Base-by-base conservation (phyloP, 495 filamentous ascomycete species). In the Penicillium arizonense region DNA sequence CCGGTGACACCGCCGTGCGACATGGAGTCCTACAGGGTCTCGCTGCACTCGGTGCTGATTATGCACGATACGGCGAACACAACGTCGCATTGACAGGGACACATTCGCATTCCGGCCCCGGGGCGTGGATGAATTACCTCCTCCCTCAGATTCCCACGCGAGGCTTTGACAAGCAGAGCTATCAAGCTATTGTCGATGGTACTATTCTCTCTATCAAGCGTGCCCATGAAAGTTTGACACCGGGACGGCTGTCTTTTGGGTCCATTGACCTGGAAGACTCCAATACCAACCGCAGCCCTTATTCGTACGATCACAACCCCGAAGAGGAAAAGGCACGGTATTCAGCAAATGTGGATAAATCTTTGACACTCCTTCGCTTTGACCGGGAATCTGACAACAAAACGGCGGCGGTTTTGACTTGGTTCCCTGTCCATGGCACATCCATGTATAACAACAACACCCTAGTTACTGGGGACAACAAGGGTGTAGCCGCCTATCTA, bases 391-490 rank as follows among this genome's bases (percentile, higher is more conserved):
- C 80, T 3, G 87, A 91, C 69, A 77, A 80, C 43, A 89, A 87
- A 71, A 86, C 84, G 47, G 82, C 85, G 44, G 93, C 88, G 32
- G 77, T 94, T 3, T 62, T 98, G 43, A 96, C 89, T 5, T 98
- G 91, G 89, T 97, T 96, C 64, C 87, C 93, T 8, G 90, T 91
- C 9, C 93, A 98, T 62, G 94, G 94, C 11, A 98, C 93, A 0
- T 93, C 89, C 6, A 80, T 97, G 76, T 83, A 91, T 40, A 87
- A 88, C 50, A 97, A 98, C 68, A 97, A 98, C 64, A 96, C 90
- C 6, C 72, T 97, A 11, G 83, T 96, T 39, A 85, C 91, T 4
- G 94, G 91, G 9, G 93, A 98, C 65, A 98, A 98, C 68, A 98
- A 98, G 70, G 93, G 93, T 12, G 91, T 96, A 4, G 94, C 93